Conservation (phyloP, 2,329 filamentous ascomycete genomes). For the Monilinia fructigena region DNA sequence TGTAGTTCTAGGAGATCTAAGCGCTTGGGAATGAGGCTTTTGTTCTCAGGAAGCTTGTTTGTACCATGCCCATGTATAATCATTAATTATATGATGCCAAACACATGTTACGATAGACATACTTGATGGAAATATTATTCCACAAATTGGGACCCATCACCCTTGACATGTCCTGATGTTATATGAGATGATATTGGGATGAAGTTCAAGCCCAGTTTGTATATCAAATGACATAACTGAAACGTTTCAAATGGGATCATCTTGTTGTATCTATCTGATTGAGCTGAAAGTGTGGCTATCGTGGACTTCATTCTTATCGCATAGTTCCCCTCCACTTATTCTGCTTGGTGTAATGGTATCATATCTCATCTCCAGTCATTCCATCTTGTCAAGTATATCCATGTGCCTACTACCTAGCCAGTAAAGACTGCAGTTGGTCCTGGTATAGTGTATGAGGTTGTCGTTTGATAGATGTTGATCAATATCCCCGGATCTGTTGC, state of each 20-base stretch:
- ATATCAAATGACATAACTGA: no score
- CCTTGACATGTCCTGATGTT: no score
- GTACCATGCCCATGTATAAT: neutral
- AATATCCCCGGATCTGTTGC: constrained; percentile 48
- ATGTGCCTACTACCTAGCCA: constrained; percentile 2
- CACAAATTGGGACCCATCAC: no score
- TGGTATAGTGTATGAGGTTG: constrained; percentile 37
- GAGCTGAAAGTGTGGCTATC: neutral
- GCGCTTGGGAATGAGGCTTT: neutral
- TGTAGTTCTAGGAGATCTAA: neutral
- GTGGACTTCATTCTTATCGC: neutral
- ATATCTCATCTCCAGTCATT: neutral
- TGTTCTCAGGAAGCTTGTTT: neutral
- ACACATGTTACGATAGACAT: neutral
- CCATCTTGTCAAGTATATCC: neutral
- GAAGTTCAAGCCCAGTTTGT: no score
- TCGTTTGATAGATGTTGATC: constrained; percentile 45
- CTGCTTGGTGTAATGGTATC: neutral
- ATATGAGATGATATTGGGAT: no score
- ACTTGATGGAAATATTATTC: no score
- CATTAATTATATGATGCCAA: neutral
- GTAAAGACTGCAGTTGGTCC: constrained; percentile 34
- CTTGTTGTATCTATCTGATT: no score
- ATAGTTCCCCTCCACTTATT: neutral
- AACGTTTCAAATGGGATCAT: no score